A percentile compares a stretch with the other conserved stretches of the same genome.
Conservation (phyloP, 768 basidiomycete genomes). For the Epithele typhae region DNA sequence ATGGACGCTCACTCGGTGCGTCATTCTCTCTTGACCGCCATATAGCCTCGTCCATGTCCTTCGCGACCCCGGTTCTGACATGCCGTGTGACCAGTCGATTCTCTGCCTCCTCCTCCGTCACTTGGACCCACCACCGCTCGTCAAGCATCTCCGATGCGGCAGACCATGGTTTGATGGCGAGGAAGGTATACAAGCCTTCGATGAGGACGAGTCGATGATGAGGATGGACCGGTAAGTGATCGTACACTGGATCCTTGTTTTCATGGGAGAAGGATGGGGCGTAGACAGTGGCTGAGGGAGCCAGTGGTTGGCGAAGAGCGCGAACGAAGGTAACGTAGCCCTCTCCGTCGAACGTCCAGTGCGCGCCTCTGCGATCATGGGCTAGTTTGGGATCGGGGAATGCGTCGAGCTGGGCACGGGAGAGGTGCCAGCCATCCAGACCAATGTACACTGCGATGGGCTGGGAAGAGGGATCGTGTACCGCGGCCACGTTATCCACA, state of each 20-base stretch:
- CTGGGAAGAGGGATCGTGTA: constrained; percentile 3
- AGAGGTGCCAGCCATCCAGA: constrained; percentile 91
- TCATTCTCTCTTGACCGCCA: constrained; percentile 70
- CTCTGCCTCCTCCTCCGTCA: constrained; percentile 52
- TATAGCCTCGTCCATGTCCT: constrained; percentile 55
- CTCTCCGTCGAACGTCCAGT: constrained; percentile 88
- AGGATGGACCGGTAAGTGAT: constrained; percentile 53
- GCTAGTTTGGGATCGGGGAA: constrained; percentile 76
- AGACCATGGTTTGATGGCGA: constrained; percentile 70
- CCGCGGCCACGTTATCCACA: background rate
- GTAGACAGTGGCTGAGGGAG: constrained; percentile 28
- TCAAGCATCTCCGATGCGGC: constrained; percentile 63
- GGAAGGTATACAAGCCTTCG: constrained; percentile 86
- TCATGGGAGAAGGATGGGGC: constrained; percentile 89
- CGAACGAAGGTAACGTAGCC: constrained; percentile 67
- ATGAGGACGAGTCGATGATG: constrained; percentile 77
- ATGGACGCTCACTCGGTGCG: constrained; percentile 17
- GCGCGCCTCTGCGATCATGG: constrained; percentile 74
- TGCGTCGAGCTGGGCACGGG: constrained; percentile 69
- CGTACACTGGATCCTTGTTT: constrained; percentile 74
- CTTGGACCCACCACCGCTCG: constrained; percentile 72
- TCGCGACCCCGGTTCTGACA: constrained; percentile 71
- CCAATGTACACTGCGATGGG: constrained; percentile 61
- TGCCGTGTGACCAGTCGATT: constrained; percentile 66
- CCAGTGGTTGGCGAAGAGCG: constrained; percentile 39